A percentile compares a stretch with the other conserved stretches of the same genome.
Conservation (phyloP, 306 rosid species). For the Cucumis melo region DNA sequence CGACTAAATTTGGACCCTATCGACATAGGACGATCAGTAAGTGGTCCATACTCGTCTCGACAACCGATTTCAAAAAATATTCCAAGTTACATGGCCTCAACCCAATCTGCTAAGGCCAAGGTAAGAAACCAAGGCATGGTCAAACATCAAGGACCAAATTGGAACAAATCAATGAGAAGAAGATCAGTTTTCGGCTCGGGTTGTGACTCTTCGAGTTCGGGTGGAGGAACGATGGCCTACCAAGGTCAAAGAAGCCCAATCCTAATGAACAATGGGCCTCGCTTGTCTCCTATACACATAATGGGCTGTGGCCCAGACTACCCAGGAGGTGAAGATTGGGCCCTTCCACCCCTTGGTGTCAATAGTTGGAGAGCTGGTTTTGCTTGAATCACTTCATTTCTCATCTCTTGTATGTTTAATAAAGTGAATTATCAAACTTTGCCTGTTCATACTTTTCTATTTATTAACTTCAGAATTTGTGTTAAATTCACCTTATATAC, state of each 20-base stretch:
- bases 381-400: neutral
- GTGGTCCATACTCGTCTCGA: constrained; percentile 12
- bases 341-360: constrained; percentile 27
- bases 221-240: constrained; percentile 28
- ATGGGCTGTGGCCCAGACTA: constrained; percentile 28
- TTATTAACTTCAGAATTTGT: neutral
- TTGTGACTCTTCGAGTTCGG: constrained; percentile 43
- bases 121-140: constrained; percentile 22
- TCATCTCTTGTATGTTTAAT: neutral
- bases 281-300: constrained; percentile 26
- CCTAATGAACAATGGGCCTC: constrained; percentile 34
- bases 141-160: constrained; percentile 30
- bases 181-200: constrained; percentile 16
- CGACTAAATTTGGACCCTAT: constrained; percentile 16
- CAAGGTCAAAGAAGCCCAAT: constrained; percentile 39
- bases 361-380: constrained; percentile 48
- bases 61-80: constrained; percentile 14
- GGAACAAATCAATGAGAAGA: constrained; percentile 44
- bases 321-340: constrained; percentile 42
- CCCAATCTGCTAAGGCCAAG: constrained; percentile 91
- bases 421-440: neutral
- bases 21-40: constrained; percentile 3
- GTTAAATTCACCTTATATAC: too few relatives aligned
- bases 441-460: neutral
- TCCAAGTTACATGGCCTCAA: constrained; percentile 89